Evolutionary conservation across 192 early-diverging fungal species (phyloP), one percentile per base, ranked within the genome.

Genomic region (Mortierella antarctica): DNA sequence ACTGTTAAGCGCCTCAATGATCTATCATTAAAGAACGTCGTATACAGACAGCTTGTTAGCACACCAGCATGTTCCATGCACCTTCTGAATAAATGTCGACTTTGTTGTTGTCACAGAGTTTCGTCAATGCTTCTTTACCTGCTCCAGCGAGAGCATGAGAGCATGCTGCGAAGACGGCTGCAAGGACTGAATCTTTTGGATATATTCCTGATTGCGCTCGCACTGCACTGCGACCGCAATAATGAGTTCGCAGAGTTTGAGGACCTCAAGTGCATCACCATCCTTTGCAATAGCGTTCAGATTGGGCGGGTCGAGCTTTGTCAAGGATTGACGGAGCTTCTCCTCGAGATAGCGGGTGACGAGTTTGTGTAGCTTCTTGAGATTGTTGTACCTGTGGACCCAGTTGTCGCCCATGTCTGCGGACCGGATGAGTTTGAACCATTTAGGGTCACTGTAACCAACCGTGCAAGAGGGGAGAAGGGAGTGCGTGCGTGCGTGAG

Each of bases 111-210:
- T 31, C 18, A 41, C 18, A 6, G 17, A 13, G 13, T 23, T 23
- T 58, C 39, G 6, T 40, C 31, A 14, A 13, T 58, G 14, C 39
- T 41, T 44, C n/a, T 78, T 44, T 83, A 95, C 93, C 74, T 87
- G 85, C 82, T 98, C 98, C 63, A 99, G 94, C 10, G 91, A 90
- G 5, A 95, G 83, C 98, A 99, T 99, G 65, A 99, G 75, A 7
- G 88, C 87, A 82, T 92, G 90, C 83, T 99, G 98, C 40, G 86
- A 87, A 14, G 87, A 84, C 67, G 88, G 87, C 44, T 81, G 84
- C 44, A 98, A 78, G 15, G 76, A 82, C 86, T 95, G 95, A 74
- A 98, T 97, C 75, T 90, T 92, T 71, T 87, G 87, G 67, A 99
- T 95, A 70, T 95, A 95, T 13, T 80, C 74, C 68, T 94, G 90